Conservation (phyloP, 2,329 filamentous ascomycete genomes). For the Penicillium sp. region DNA sequence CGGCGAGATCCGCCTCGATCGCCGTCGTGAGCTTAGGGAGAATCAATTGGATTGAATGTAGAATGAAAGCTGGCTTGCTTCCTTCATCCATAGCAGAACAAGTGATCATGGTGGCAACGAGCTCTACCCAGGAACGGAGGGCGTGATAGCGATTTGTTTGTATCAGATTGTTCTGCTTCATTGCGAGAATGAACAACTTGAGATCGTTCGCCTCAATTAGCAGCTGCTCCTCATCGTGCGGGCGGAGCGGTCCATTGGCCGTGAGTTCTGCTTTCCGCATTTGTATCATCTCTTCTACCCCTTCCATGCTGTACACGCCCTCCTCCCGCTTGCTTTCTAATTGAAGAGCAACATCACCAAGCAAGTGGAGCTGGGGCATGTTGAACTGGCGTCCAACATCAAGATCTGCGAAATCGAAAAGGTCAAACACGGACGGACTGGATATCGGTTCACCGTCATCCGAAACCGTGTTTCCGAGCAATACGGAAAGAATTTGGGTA, state of each 20-base stretch:
- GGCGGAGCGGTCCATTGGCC: constrained; percentile 38
- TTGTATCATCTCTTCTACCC: constrained; percentile 62
- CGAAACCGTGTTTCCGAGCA: constrained; percentile 64
- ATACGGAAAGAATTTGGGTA: constrained; percentile 54
- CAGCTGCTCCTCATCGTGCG: constrained; percentile 37
- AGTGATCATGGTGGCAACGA: constrained; percentile 74
- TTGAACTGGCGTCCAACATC: constrained; percentile 43
- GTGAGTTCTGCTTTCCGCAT: constrained; percentile 40
- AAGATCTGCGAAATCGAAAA: constrained; percentile 81
- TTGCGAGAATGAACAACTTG: constrained; percentile 33
- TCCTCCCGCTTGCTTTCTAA: constrained; percentile 49
- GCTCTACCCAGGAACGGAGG: constrained; percentile 72
- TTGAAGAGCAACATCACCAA: constrained; percentile 59
- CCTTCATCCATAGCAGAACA: constrained; percentile 68
- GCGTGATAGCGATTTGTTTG: constrained; percentile 52
- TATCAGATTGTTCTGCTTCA: constrained; percentile 35
- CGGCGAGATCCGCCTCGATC: constrained; percentile 57
- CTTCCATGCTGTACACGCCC: constrained; percentile 58
- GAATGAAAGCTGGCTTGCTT: constrained; percentile 64
- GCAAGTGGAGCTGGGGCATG: constrained; percentile 50
- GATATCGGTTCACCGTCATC: constrained; percentile 56
- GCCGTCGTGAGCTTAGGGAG: constrained; percentile 77
- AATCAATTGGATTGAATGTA: constrained; percentile 78
- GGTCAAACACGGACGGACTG: constrained; percentile 74
- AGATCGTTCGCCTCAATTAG: constrained; percentile 33